Base-by-base conservation (phyloP, 805 yeast species). In the Teunomyces panamensis region DNA sequence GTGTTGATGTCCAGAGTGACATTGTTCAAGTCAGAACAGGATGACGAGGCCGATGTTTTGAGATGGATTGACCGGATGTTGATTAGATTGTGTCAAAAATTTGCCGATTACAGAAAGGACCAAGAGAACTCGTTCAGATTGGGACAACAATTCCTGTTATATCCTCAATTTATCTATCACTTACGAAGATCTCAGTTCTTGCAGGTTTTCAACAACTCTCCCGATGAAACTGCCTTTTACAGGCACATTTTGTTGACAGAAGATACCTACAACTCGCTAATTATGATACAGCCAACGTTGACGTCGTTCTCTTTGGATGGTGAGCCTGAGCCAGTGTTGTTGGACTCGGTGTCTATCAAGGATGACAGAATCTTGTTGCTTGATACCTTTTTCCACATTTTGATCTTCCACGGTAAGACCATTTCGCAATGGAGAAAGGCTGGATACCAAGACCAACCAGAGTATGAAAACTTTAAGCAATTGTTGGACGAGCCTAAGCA, bases 221-320 rank as follows among this genome's bases (percentile, higher is more conserved):
- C 99, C 1, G 99, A 94, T 74, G 99, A 94, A 74, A 90, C 98
- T 39, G 96, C 97, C 33, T 94, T 91, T 69, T 89, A 92, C 71
- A 84, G 97, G 66, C 99, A 94, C 67, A 85, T 89, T 13, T 80
- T 94, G 63, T 79, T 87, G 63, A 84, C 92, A 55, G 97, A 94
- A 63, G 97, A 94, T 64, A 87, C 92, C 37, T 85, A 87, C 54
- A 94, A 92, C 71, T 87, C 97, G 13, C 75, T 94, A 64, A 88
- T 91, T 53, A 94, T 94, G 97, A 92, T 94, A 55, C 99, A 94
- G 73, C 99, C 99, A 48, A 89, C 98, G 0, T 80, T 94, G 66
- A 86, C 92, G 3, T 81, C 96, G 34, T 92, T 85, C 67, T 79
- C 85, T 48, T 82, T 90, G 66, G 84, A 84, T 44, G 56, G 58